phyloP scores from a whole-genome alignment of 495 filamentous ascomycete genomes.

The Penicillium herquei region DNA sequence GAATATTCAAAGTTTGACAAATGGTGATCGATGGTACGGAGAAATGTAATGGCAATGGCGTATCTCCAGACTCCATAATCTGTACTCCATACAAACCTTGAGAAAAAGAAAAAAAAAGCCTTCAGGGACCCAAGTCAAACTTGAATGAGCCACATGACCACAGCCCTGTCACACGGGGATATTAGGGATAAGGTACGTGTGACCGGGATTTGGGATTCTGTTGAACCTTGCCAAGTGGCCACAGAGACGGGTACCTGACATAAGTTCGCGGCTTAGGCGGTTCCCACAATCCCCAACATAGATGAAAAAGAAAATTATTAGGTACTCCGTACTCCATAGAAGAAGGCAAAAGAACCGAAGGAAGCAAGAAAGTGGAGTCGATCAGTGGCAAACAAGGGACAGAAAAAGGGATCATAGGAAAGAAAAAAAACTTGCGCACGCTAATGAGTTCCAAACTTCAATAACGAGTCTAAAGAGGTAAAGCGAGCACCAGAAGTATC shows the following conservation, averaged over 20 bases:
- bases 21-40: no score
- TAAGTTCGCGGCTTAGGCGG: conserved; percentile 13
- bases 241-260: conserved; percentile 14
- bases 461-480: conserved; percentile 19
- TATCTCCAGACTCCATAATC: no score
- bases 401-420: conserved; percentile 7
- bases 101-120: conserved; percentile 1
- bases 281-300: conserved; percentile 7
- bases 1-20: no score
- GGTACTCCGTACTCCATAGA: not conserved
- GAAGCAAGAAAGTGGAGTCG: conserved; percentile 1
- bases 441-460: conserved; percentile 26
- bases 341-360: conserved; percentile 1
- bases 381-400: conserved; percentile 8
- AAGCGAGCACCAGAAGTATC: conserved; percentile 10
- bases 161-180: conserved; percentile 18
- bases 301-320: not conserved
- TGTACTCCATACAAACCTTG: not conserved
- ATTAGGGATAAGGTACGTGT: conserved; percentile 7
- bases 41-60: no score
- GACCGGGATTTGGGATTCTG: conserved; percentile 14
- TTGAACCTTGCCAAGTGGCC: not conserved
- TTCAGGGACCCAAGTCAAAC: not conserved
- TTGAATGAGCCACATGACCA: conserved; percentile 11
- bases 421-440: conserved; percentile 13